Percentiles rank a stretch among this genome's conserved stretches.
These are phyloP conservation scores for Chamaecrista fasciculata DNA, from an alignment of 306 rosid genomes.

Conservation along the genomic window DNA sequence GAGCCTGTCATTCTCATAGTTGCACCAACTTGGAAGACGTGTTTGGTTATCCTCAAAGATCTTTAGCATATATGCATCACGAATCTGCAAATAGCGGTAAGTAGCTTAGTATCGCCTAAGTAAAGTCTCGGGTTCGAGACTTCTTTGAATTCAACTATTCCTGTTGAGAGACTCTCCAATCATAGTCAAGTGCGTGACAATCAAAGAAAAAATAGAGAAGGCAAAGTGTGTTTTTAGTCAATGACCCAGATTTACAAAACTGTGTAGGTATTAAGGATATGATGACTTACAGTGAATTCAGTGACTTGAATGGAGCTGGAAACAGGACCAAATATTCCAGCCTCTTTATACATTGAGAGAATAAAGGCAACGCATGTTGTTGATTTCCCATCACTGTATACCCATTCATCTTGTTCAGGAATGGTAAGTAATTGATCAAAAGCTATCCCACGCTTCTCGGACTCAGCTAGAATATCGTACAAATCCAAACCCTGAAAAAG, in stretches of 20 bases:
- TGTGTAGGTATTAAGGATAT: neutral
- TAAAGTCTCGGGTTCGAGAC: too few species aligned
- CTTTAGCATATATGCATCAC: constrained; percentile 89
- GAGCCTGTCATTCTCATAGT: constrained; percentile 50
- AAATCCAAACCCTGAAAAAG: constrained; percentile 69
- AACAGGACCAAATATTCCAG: constrained; percentile 76
- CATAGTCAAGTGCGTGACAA: too few species aligned
- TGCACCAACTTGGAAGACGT: constrained; percentile 86
- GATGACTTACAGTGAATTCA: constrained; percentile 78
- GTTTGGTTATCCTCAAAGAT: constrained; percentile 80
- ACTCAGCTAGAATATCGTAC: constrained; percentile 71
- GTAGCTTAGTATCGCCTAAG: too few species aligned
- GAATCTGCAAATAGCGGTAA: constrained; percentile 60
- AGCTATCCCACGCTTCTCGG: constrained; percentile 74
- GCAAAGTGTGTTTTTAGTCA: too few species aligned
- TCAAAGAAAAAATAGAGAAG: constrained; percentile 9
- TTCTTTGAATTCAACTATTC: too few species aligned
- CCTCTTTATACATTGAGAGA: constrained; percentile 93
- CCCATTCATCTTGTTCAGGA: constrained; percentile 98
- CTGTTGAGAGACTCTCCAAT: too few species aligned
- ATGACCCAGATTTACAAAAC: neutral
- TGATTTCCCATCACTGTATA: constrained; percentile 92
- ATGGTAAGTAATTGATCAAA: constrained; percentile 81
- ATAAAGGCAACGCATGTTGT: constrained; percentile 92
- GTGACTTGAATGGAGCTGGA: constrained; percentile 85